Conservation (phyloP, 495 filamentous ascomycete genomes). For the Trichoderma reesei region DNA sequence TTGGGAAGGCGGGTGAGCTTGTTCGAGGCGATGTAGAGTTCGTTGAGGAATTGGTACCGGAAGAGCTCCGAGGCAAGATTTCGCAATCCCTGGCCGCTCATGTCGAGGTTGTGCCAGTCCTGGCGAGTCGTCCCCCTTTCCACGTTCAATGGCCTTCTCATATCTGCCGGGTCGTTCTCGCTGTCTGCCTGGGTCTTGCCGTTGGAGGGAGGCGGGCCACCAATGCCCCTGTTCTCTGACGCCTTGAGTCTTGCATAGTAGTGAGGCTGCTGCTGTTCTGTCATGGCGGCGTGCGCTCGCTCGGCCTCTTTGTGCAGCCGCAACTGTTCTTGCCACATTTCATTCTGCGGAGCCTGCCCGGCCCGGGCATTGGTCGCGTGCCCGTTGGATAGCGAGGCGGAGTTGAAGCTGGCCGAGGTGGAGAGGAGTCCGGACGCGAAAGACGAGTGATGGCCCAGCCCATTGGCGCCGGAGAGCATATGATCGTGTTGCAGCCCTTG, state of each 20-base stretch:
- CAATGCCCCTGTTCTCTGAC: conserved; percentile 48
- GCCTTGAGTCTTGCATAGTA: conserved; percentile 47
- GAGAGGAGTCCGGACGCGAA: conserved; percentile 68
- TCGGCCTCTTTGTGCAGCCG: conserved; percentile 62
- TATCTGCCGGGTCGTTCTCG: conserved; percentile 56
- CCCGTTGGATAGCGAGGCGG: conserved; percentile 67
- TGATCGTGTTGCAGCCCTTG: conserved; percentile 66
- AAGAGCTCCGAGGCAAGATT: conserved; percentile 72
- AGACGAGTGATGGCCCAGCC: conserved; percentile 66
- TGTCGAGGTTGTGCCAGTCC: conserved; percentile 83
- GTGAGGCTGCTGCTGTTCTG: conserved; percentile 42
- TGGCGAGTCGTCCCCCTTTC: conserved; percentile 54
- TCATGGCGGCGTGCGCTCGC: conserved; percentile 59
- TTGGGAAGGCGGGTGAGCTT: conserved; percentile 67
- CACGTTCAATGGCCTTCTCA: conserved; percentile 46
- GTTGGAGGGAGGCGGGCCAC: conserved; percentile 22
- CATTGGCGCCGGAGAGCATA: conserved; percentile 44
- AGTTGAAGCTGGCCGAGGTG: conserved; percentile 65
- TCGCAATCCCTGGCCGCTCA: conserved; percentile 85
- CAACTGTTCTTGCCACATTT: conserved; percentile 85
- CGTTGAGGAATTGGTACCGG: conserved; percentile 72
- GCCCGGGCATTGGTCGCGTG: conserved; percentile 37
- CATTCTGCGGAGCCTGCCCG: conserved; percentile 46
- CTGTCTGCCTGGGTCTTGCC: conserved; percentile 31
- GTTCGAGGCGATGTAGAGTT: conserved; percentile 87